Base-by-base conservation (phyloP, 805 yeast species). In the Cyberlindnera euphorbiiphila region DNA sequence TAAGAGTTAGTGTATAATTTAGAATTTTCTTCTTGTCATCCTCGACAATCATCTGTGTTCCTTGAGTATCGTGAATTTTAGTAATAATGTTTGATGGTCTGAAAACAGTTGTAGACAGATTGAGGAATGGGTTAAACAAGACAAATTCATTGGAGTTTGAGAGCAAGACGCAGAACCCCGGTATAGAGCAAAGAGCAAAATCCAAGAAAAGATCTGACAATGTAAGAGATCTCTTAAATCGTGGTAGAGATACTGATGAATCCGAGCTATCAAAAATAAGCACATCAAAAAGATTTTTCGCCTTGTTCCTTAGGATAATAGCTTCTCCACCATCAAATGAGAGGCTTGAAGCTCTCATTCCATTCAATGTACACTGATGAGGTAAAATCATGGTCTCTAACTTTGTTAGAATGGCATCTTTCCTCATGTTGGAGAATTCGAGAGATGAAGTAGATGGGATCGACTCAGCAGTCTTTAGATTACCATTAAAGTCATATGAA, bases 381-480 rank as follows among this genome's bases (percentile, higher is more conserved):
- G 54, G 62, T 26, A 66, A 59, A 2, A 49, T 48, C 14, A 62
- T 51, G 0, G 72, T 57, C 13, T 76, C 78, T 3, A 84, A 58
- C 50, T 72, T 74, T 0, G 88, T 76, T 42, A 85, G 61, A n/a
- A 81, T 78, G 50, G 81, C 70, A 55, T 86, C 95, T 48, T 82
- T 85, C 26, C 77, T 62, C 16, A 75, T 56, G 5, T 21, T 56
- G 46, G 45, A 16, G 7, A 49, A 28, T 11, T 68, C 76, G 39
- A 55, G 37, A 16, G 41, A 61, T 1, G 78, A 60, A 0, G 65
- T 55, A 13, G 72, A 69, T 0, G 70, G 49, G 9, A 61, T 48
- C 0, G 73, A 60, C 43, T 72, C 68, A 2, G 72, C 60, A 18
- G 71, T 47, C 41, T 68, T 70, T 45, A 66, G 62, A 37, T 65